Conservation (phyloP, 768 basidiomycete species). For the Psilocybe cubensis region DNA sequence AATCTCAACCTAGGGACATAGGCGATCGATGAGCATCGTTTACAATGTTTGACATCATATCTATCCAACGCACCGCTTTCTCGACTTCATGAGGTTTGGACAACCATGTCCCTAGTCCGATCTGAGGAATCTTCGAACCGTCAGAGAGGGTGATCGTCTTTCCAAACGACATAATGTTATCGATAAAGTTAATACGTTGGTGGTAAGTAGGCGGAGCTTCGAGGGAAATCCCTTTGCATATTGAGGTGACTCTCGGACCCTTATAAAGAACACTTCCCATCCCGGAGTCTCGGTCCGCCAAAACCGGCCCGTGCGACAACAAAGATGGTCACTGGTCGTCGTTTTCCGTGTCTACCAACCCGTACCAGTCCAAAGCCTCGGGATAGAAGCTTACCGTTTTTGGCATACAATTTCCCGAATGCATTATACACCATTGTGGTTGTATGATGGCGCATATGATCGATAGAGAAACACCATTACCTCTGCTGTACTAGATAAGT, state of each 20-base stretch:
- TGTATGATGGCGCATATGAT: not conserved
- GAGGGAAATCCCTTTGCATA: not conserved
- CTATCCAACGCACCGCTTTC: constrained; percentile 52
- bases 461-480: not conserved
- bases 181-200: constrained; percentile 4
- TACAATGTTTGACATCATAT: not conserved
- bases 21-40: not conserved
- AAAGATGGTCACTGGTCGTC: not conserved
- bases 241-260: not conserved
- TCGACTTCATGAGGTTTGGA: constrained; percentile 79
- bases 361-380: not conserved
- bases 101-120: constrained; percentile 86
- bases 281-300: not conserved
- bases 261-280: constrained; percentile 1
- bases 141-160: constrained; percentile 44
- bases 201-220: not conserved
- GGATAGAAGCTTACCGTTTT: not conserved
- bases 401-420: not conserved
- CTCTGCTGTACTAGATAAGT: not conserved
- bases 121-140: constrained; percentile 65
- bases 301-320: not conserved
- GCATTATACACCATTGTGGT: not conserved
- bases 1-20: constrained; percentile 60
- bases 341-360: not conserved
- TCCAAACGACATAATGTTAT: constrained; percentile 39